Evolutionary conservation across 306 rosid species (phyloP), one percentile per base, ranked within the genome.

Genomic region (Fragaria nilgerrensis): DNA sequence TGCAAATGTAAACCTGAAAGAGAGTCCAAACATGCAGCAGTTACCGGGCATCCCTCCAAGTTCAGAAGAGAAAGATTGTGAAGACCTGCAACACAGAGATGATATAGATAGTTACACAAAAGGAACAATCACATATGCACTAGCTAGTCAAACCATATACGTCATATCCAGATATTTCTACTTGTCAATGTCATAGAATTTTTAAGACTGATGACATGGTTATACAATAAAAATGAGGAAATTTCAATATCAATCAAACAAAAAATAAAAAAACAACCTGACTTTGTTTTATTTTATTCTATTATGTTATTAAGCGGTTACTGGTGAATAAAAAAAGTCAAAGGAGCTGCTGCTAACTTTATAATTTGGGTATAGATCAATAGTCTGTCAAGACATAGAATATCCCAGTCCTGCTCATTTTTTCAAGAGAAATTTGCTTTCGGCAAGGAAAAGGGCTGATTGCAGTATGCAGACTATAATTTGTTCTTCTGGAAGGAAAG

Each of bases 1-100:
- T 68, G 19, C 68, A 68, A 73, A 82, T 73, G 63, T 58, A 85
- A 85, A 93, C 97, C 98, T 86, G 96, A 87, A 67, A 95, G 97
- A 68, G 91, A 89, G 70, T 84, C 84, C 87, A 92, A 85, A 86
- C 97, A 92, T 63, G 91, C 88, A 83, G 96, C 87, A 15, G 98
- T 89, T 73, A 95, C 93, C 12, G 72, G 91, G 85, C 98, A 92
- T 73, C 98, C 97, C 85, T 95, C 98, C 87, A 95, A 85, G 83
- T 95, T 95, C 85, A 95, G 79, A 72, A 95, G 73, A 79, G 87
- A 77, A 64, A 92, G 96, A 73, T 88, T 88, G 78, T 69, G 89
- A 70, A 95, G 88, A 72, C 97, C 98, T 95, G 88, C 72, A 84
- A 86, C 56, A 79, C 72, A 85, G 67, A 61, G 72, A 77, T 20